phyloP scores from a whole-genome alignment of 148 eudicot genomes.

The Tetragonia tetragonoides region DNA sequence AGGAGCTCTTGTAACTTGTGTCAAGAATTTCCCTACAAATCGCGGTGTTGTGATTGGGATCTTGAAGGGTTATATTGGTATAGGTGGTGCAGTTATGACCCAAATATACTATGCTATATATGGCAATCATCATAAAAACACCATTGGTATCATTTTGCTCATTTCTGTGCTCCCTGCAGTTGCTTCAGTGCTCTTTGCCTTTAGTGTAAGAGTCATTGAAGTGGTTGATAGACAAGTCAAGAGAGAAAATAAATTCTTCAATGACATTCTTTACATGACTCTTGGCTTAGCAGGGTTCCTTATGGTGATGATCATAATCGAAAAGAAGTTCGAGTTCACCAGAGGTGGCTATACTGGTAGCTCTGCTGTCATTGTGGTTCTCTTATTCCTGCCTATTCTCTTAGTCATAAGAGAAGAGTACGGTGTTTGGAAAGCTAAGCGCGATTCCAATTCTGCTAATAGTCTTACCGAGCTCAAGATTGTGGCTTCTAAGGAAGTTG shows the following conservation, averaged over 20 bases:
- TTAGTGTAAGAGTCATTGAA: constrained; percentile 26
- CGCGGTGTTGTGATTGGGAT: constrained; percentile 35
- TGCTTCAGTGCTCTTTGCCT: constrained; percentile 25
- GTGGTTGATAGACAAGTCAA: constrained; percentile 15
- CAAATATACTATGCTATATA: constrained; percentile 34
- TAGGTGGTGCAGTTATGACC: constrained; percentile 37
- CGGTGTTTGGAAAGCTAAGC: constrained; percentile 18
- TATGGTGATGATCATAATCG: constrained; percentile 20
- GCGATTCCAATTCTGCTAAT: neutral
- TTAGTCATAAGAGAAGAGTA: constrained; percentile 28
- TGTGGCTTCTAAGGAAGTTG: neutral
- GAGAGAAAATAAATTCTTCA: constrained; percentile 28
- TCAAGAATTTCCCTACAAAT: constrained; percentile 33
- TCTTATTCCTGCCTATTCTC: constrained; percentile 24
- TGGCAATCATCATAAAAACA: constrained; percentile 12
- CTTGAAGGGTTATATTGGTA: constrained; percentile 32
- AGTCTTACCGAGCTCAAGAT: constrained; percentile 17
- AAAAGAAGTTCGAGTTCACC: constrained; percentile 21
- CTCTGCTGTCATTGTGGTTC: constrained; percentile 24
- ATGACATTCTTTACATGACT: constrained; percentile 23
- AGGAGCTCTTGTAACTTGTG: constrained; percentile 31
- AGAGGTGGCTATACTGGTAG: constrained; percentile 25
- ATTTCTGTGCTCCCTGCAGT: constrained; percentile 31
- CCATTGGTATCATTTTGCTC: constrained; percentile 28
- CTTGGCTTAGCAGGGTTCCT: constrained; percentile 26